Base-by-base conservation (phyloP, 495 filamentous ascomycete genomes). In the Glonium stellatum region DNA sequence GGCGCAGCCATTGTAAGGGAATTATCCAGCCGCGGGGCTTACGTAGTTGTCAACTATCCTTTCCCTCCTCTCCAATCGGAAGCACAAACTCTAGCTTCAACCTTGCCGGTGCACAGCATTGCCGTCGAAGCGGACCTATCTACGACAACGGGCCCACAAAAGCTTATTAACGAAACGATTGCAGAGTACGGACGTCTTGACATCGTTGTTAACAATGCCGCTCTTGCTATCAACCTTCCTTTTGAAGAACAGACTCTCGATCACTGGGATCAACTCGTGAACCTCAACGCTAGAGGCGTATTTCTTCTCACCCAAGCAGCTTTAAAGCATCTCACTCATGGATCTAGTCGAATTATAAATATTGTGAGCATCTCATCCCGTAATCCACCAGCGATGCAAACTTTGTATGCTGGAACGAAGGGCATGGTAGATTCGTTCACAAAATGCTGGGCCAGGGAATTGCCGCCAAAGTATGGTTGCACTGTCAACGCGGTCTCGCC, bases 131-230 rank as follows among this genome's bases (percentile, higher is more conserved):
- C 72, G 41, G 77, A 85, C 60, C 80, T 84, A 10, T 78, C 82
- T 12, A 75, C 74, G 5, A 69, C 69, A 9, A 66, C 62, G 8
- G 78, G 81, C 46, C 85, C 82, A 82, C 73, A 73, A 58, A 55
- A 52, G 0, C 66, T 80, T 9, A 67, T 84, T 9, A 70, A 79
- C 22, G 56, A 70, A 25, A 77, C 82, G 0, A 62, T 83, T 10
- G 69, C 67, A 11, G 71, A 72, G 31, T 83, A 75, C 49, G 82
- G 82, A 6, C 64, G 75, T 23, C 58, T 87, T 27, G 82, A 86
- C 62, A 75, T 84, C 4, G 62, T 84, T 48, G 78, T 87, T 35
- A 87, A 77, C 58, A 73, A 72, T 53, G 74, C 74, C n/a, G 74
- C 60, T 4, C 37, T 74, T 31, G 72, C 73, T 13, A 67, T 73